Conservation (phyloP, 805 yeast species). For the Sugiyamaella floridensis region DNA sequence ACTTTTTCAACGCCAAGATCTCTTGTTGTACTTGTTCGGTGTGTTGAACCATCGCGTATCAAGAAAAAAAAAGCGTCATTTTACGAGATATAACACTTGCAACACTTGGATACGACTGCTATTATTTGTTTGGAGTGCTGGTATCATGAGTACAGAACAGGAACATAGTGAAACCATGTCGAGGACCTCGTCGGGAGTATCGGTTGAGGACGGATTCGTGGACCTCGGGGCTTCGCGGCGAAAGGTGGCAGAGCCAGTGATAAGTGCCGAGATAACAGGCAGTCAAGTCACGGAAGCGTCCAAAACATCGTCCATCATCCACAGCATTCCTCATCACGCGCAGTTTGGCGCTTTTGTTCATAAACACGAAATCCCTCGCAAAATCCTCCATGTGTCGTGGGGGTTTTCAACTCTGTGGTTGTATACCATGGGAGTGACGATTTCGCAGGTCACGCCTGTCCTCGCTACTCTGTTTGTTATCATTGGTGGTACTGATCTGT, state of each 20-base stretch:
- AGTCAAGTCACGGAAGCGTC: not conserved
- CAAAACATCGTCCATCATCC: not conserved
- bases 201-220: not conserved
- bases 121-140: no score
- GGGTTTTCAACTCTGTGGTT: slow-evolving; percentile 74
- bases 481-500: slow-evolving; percentile 56
- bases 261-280: not conserved
- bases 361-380: slow-evolving; percentile 85
- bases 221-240: not conserved
- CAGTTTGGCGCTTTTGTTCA: slow-evolving; percentile 48
- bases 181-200: not conserved
- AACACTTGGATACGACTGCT: no score
- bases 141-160: no score
- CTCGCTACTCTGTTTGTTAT: slow-evolving; percentile 48
- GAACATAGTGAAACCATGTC: not conserved
- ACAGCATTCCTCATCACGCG: slow-evolving; percentile 19
- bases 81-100: no score
- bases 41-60: no score
- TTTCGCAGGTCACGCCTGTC: slow-evolving; percentile 51
- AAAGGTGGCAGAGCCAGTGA: not conserved
- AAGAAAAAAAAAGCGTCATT: no score
- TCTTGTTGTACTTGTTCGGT: no score
- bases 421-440: slow-evolving; percentile 56
- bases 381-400: slow-evolving; percentile 78
- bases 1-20: no score